Conservation (phyloP, 495 filamentous ascomycete genomes). For the Cenococcum geophilum region DNA sequence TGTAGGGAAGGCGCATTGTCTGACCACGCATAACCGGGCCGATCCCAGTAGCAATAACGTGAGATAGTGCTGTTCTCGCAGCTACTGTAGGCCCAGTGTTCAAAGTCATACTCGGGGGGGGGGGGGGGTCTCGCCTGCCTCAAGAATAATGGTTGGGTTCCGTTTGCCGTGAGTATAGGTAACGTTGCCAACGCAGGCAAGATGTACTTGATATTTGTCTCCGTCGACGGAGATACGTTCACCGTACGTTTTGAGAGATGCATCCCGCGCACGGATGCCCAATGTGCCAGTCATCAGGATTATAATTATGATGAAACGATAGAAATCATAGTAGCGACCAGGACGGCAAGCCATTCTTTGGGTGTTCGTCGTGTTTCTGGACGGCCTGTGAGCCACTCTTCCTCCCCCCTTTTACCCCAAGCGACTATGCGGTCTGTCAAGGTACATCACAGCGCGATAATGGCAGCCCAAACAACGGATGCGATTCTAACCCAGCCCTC, state of each 20-base stretch:
- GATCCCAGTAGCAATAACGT: slow-evolving; percentile 93
- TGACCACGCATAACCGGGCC: slow-evolving; percentile 82
- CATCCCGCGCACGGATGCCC: slow-evolving; percentile 68
- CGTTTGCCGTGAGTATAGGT: slow-evolving; percentile 45
- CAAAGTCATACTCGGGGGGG: slow-evolving; percentile 68
- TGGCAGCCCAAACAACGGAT: slow-evolving; percentile 68
- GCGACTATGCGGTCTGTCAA: slow-evolving; percentile 64
- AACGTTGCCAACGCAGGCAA: slow-evolving; percentile 70
- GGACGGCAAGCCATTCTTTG: slow-evolving; percentile 75
- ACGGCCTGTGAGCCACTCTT: slow-evolving; percentile 87
- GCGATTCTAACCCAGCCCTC: slow-evolving; percentile 87
- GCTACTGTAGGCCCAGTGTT: slow-evolving; percentile 61
- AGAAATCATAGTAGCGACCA: slow-evolving; percentile 65
- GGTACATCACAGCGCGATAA: slow-evolving; percentile 59
- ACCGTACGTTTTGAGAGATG: slow-evolving; percentile 63
- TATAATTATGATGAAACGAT: slow-evolving; percentile 55
- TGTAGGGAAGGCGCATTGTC: slow-evolving; percentile 92
- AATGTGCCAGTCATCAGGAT: slow-evolving; percentile 73
- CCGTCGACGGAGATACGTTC: slow-evolving; percentile 70
- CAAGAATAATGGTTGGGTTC: slow-evolving; percentile 68
- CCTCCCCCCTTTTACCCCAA: slow-evolving; percentile 88
- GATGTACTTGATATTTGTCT: slow-evolving; percentile 74
- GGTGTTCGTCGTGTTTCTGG: slow-evolving; percentile 76
- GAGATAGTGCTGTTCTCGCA: slow-evolving; percentile 66
- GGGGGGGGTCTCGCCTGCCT: slow-evolving; percentile 72